These are phyloP conservation scores for Arachnopeziza araneosa DNA, from an alignment of 2,329 filamentous ascomycete species.

Conservation along the genomic window DNA sequence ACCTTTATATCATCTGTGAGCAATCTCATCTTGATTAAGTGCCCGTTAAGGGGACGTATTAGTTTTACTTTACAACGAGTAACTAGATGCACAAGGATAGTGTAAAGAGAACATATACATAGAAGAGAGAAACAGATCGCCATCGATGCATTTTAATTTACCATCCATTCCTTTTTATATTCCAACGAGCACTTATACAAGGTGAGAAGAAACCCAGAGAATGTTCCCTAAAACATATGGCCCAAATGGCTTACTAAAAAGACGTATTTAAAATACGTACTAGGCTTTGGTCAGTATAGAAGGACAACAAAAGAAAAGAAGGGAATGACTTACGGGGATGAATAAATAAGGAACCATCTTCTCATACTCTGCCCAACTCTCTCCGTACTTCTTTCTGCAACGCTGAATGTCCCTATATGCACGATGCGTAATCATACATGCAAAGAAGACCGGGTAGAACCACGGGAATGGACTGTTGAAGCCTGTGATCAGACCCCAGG, in stretches of 20 bases:
- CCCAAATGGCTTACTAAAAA: background rate
- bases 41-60: background rate
- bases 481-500: conserved; percentile 76
- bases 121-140: background rate
- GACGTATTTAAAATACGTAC: background rate
- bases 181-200: background rate
- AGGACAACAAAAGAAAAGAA: no score
- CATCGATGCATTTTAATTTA: background rate
- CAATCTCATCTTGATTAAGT: no score
- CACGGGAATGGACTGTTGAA: conserved; percentile 79
- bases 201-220: background rate
- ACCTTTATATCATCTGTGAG: no score
- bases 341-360: conserved; percentile 76
- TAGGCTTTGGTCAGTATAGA: background rate
- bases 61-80: background rate
- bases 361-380: conserved; percentile 78
- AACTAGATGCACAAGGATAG: background rate
- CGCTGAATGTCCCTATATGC: conserved; percentile 69
- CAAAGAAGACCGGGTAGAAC: conserved; percentile 84
- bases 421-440: conserved; percentile 73
- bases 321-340: conserved; percentile 56
- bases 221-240: background rate
- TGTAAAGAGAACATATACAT: background rate
- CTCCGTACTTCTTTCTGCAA: conserved; percentile 73
- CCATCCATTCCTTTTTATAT: background rate